Evolutionary conservation across 2,329 filamentous ascomycete species (phyloP).

Genomic region (Fusarium piperis): DNA sequence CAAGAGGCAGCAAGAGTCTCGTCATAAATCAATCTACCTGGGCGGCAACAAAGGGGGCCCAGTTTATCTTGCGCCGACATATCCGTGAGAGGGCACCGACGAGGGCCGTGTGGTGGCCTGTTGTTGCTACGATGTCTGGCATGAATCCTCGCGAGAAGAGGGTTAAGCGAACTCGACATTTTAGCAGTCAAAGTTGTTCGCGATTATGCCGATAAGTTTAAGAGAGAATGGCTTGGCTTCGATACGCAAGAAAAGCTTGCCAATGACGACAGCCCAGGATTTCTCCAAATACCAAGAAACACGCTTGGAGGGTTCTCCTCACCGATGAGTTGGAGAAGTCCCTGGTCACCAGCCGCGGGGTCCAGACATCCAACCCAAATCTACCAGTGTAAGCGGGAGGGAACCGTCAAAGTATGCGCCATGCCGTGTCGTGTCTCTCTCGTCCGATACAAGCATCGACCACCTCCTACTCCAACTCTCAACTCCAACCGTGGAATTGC

Average conservation of each 20-base stretch:
- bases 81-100: conserved; percentile 7
- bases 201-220: background rate
- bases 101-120: background rate
- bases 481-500: background rate
- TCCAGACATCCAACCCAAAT: background rate
- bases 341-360: background rate
- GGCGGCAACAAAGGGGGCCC: conserved; percentile 11
- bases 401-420: background rate
- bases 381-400: background rate
- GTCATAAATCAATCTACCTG: conserved; percentile 16
- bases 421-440: background rate
- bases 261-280: conserved; percentile 23
- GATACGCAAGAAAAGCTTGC: background rate
- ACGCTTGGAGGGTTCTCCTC: conserved; percentile 28
- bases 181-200: background rate
- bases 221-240: background rate
- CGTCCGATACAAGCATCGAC: background rate
- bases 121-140: background rate
- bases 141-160: background rate
- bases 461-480: conserved; percentile 5
- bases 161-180: background rate
- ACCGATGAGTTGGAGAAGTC: conserved; percentile 34
- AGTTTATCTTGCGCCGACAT: conserved; percentile 28
- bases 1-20: conserved; percentile 15
- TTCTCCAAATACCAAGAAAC: conserved; percentile 26